Percentiles rank a stretch among this genome's conserved stretches.
phyloP scores from a whole-genome alignment of 768 basidiomycete genomes.

The Tricholoma bakamatsutake region DNA sequence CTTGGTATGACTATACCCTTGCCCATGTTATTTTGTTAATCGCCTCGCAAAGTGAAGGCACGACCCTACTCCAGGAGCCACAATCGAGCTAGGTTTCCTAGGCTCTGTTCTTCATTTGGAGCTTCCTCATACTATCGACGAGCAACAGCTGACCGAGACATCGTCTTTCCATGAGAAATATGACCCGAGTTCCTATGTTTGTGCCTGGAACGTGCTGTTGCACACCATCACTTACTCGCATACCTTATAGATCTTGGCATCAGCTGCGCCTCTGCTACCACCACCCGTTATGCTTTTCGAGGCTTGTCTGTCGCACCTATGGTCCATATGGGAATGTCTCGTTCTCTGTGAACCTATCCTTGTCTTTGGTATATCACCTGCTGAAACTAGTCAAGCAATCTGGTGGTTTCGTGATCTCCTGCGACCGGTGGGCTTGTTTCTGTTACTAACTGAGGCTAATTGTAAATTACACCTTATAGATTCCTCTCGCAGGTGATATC shows the following conservation, averaged over 20 bases:
- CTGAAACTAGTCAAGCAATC: conserved; percentile 78
- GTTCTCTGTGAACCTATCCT: conserved; percentile 87
- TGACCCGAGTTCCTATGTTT: conserved; percentile 46
- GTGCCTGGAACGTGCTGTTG: conserved; percentile 11
- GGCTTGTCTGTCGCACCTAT: conserved; percentile 57
- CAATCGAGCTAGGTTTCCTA: conserved; percentile 78
- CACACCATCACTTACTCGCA: background rate
- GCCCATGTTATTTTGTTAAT: conserved; percentile 12
- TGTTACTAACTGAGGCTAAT: background rate
- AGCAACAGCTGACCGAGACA: conserved; percentile 64
- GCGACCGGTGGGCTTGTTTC: conserved; percentile 54
- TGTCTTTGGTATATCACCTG: conserved; percentile 73
- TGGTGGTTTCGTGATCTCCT: conserved; percentile 91
- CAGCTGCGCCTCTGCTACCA: conserved; percentile 50
- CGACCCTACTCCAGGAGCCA: conserved; percentile 59
- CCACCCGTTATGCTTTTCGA: conserved; percentile 59
- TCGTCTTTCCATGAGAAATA: conserved; percentile 46
- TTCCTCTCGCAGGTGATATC: conserved; percentile 79
- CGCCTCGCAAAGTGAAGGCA: conserved; percentile 62
- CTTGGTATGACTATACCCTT: conserved; percentile 52
- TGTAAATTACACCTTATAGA: conserved; percentile 32
- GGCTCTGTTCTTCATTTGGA: conserved; percentile 70
- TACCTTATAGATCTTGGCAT: conserved; percentile 55
- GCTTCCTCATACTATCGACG: conserved; percentile 61
- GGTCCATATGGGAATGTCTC: conserved; percentile 93